phyloP scores from a whole-genome alignment of 2,329 filamentous ascomycete species.

The Beauveria rudraprayagi region DNA sequence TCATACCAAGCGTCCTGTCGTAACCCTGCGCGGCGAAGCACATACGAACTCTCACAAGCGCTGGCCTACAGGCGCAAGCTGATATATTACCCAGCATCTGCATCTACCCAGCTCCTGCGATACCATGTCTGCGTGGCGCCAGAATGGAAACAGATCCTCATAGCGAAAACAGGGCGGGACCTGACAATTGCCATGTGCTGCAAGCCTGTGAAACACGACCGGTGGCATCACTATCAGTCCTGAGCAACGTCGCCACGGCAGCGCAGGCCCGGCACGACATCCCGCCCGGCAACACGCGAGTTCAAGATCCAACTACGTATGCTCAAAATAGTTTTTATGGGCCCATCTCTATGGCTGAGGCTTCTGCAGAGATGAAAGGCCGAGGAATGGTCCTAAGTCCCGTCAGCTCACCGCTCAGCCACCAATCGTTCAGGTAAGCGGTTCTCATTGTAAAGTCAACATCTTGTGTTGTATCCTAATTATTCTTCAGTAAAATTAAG shows the following conservation, averaged over 20 bases:
- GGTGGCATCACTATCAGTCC: neutral
- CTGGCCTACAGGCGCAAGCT: neutral
- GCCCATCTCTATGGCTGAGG: neutral
- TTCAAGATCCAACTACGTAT: neutral
- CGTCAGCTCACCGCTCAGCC: neutral
- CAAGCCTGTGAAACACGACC: neutral
- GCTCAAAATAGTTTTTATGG: neutral
- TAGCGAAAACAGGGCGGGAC: neutral
- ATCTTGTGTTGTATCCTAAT: neutral
- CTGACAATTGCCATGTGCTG: neutral
- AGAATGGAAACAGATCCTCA: slow-evolving; percentile 9
- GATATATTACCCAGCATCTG: neutral
- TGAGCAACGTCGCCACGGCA: neutral
- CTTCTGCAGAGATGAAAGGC: neutral
- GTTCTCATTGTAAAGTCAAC: neutral
- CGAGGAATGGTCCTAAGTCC: neutral
- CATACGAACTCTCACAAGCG: slow-evolving; percentile 5
- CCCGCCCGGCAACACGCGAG: neutral
- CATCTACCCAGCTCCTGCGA: neutral
- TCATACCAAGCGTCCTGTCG: neutral
- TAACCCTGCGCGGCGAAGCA: neutral
- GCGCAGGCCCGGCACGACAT: neutral
- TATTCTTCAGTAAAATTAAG: neutral
- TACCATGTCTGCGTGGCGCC: slow-evolving; percentile 2
- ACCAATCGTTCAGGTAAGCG: neutral